Base-by-base conservation (phyloP, 2,329 filamentous ascomycete species). In the Stemphylium lycopersici region DNA sequence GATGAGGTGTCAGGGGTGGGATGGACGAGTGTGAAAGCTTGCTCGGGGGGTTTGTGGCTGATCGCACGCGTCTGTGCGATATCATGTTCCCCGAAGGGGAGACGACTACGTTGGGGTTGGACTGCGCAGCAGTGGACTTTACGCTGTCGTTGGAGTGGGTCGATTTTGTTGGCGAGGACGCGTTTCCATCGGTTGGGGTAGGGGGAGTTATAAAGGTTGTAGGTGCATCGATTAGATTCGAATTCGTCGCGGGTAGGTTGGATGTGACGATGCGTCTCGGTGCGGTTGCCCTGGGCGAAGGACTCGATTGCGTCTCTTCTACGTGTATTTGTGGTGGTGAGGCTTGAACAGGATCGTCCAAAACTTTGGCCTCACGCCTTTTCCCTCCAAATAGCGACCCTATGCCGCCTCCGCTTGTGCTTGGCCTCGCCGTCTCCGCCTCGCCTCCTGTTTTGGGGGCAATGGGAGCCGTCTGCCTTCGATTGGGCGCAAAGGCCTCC, bases 21-120 rank as follows among this genome's bases (percentile, higher is more conserved):
- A 68, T 58, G 84, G 86, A 49, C 84, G 82, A 60, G 87, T 87
- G 92, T 29, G 93, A 96, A 33, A 97, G 83, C 77, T 96, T 97
- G 82, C 92, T 97, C 29, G 92, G 93, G 38, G 71, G 69, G 58
- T 76, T 76, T 48, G 83, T 84, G 51, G 81, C 78, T 61, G 85
- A 87, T 63, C 84, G 80, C 53, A 81, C 81, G 33, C 85, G 80
- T 78, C 80, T 86, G 81, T 93, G 90, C 53, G 87, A 85, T 77
- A 87, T 90, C 85, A 90, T 90, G 68, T 84, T 88, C 67, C 85
- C 86, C 62, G 86, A 83, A 33, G 84, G 80, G 61, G 87, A 86
- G 40, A 85, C 81, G 37, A 83, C 81, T 58, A 87, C 83, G 81
- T 67, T 80, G 69, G 59, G 77, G 73, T 54, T 79, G 72, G 59